Evolutionary conservation across 225 moss, liverwort and hornwort genomes (phyloP).

Genomic region (Takakia lepidozioides): DNA sequence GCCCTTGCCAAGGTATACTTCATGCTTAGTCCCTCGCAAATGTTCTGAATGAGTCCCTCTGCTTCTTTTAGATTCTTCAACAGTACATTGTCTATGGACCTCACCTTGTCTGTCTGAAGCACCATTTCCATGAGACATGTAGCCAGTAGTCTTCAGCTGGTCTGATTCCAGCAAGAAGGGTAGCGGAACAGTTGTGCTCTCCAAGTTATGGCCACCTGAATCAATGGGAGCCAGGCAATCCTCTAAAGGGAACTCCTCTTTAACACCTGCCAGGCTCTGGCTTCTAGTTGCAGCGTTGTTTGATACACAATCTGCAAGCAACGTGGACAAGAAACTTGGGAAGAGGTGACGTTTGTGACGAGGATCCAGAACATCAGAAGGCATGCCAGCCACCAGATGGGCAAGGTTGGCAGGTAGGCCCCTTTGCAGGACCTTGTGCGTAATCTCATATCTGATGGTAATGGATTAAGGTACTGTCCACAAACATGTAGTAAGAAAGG

Average conservation of each 20-base stretch:
- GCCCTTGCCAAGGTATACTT: constrained; percentile 5
- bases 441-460: constrained; percentile 63
- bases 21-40: constrained; percentile 2
- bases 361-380: constrained; percentile 33
- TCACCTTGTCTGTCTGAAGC: neutral
- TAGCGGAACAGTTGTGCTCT: constrained; percentile 31
- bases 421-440: constrained; percentile 50
- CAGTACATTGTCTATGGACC: neutral
- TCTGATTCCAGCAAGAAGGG: constrained; percentile 20
- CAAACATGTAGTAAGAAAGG: too few relatives aligned
- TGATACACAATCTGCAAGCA: constrained; percentile 16
- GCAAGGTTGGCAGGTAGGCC: constrained; percentile 35
- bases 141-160: too few relatives aligned
- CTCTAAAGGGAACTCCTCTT: constrained; percentile 8
- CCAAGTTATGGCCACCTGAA: neutral
- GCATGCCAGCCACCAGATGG: constrained; percentile 43
- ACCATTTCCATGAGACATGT: too few relatives aligned
- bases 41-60: constrained; percentile 8
- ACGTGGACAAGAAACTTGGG: constrained; percentile 34
- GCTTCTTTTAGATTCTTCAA: neutral
- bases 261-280: neutral
- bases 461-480: constrained; percentile 2
- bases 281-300: constrained; percentile 3
- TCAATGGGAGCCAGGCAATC: constrained; percentile 6
- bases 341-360: too few relatives aligned